Base-by-base conservation (phyloP, 116 monocot genomes). In the Posidonia oceanica region DNA sequence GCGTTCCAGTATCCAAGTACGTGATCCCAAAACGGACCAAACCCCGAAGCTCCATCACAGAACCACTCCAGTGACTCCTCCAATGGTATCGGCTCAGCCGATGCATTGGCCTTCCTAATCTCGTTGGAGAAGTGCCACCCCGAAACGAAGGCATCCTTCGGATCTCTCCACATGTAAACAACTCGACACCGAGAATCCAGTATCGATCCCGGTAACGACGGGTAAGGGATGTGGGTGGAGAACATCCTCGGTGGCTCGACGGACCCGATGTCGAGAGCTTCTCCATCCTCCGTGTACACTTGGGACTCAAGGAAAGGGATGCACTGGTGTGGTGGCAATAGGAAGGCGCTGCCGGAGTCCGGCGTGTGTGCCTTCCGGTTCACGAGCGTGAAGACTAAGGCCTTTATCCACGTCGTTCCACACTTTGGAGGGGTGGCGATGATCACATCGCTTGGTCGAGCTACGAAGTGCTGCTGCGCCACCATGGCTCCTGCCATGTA, bases 21-120 rank as follows among this genome's bases (percentile, higher is more conserved):
- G 4, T 67, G 67, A 20, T 67, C 67, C 67, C 67, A 67, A n/a
- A 51, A 51, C 12, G 67, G 52, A 67, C 67, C 67, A 29, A 48
- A 48, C 37, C 6, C 2, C 14, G 17, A 39, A 37, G 0, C 16
- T 2, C 41, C 64, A 13, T 64, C 41, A 38, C 37, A 41, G 39
- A 64, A 37, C 37, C 64, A 39, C 15, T 64, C 14, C 1, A 41
- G 13, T 3, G 5, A 0, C 17, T 39, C 3, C 2, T 13, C 64
- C 0, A 64, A 2, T 14, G 22, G 2, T 14, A 39, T 3, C 8
- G 6, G 39, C 15, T 36, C 22, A 0, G 3, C 6, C 0, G 15
- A 3, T 0, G 4, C 0, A 2, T 64, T 64, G 15, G 39, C 5
- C 10, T n/a, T 39, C 13, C 0, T 38, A 21, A 14, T 2, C 1